Evolutionary conservation across 2,329 filamentous ascomycete genomes (phyloP), one percentile per base, ranked within the genome.

Genomic region (Chalaropsis thielavioides): DNA sequence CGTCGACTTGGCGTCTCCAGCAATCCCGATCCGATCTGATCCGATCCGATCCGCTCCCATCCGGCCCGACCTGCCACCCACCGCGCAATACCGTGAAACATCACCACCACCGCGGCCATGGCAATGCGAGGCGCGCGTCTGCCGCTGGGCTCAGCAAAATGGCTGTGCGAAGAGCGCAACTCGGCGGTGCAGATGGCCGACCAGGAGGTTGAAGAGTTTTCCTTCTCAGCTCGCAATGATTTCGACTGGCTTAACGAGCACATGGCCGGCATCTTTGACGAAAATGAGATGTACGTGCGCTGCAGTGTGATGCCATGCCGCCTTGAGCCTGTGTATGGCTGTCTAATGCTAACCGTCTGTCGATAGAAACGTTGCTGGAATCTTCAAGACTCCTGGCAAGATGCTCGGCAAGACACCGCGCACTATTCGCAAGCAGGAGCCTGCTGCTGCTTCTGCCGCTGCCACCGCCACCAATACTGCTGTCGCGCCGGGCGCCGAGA

Each of bases 171-270:
- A 69, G 94, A 99, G 78, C 84, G 92, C 70, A 82, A 86, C 54
- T 88, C 92, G 71, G 86, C 90, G 15, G 78, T 85, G 64, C 83
- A 89, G 69, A 85, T 96, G 68, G 82, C 88, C 17, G 81, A 87
- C 59, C 83, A 90, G 65, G 94, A 97, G 74, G 83, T 89, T 64
- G 92, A 97, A 70, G 95, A 99, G 76, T 95, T 97, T 72, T 84
- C 89, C 54, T 97, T 89, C 76, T 90, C 91, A 38, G 92, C 90
- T 68, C 85, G 89, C 66, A 95, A 97, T 76, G 94, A 99, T 74
- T 79, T 97, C 72, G 92, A 97, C 73, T 99, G 94, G 94, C 80
- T 99, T 71, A 97, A 99, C 72, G 94, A 97, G 77, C 94, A 99
- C 75, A 96, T 99, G 92, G 84, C 85, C 61, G 90, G 95, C 68